Evolutionary conservation across 345 rosid genomes (phyloP).

Genomic region (Corymbia maculata): DNA sequence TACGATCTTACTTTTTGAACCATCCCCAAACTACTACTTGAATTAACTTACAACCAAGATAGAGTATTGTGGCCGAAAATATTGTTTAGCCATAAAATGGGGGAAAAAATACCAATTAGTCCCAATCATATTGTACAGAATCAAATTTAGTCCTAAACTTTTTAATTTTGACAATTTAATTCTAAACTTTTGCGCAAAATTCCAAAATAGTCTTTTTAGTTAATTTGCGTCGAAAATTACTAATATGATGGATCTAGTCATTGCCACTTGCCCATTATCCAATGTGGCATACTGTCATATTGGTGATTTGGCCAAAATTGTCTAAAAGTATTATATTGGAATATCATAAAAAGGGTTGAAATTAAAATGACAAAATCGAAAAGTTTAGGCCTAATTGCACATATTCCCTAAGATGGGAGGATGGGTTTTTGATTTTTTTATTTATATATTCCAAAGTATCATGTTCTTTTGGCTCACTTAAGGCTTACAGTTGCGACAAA

Average conservation of each 20-base stretch:
- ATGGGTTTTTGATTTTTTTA: background rate
- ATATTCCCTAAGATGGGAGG: background rate
- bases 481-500: background rate
- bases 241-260: accelerated
- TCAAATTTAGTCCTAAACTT: background rate
- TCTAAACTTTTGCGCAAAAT: accelerated
- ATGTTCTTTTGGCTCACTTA: background rate
- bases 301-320: background rate
- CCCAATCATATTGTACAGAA: accelerated
- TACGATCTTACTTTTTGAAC: background rate
- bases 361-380: background rate
- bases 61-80: background rate
- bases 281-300: accelerated
- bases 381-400: background rate
- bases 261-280: background rate
- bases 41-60: background rate
- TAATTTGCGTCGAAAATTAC: background rate
- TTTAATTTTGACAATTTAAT: accelerated
- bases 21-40: background rate
- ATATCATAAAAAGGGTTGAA: accelerated
- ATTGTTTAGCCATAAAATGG: background rate
- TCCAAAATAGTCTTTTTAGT: accelerated
- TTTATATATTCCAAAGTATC: background rate
- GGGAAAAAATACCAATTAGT: background rate
- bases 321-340: accelerated